Evolutionary conservation across 2,329 filamentous ascomycete genomes (phyloP), one percentile per base, ranked within the genome.

Genomic region (Clonostachys chloroleuca): DNA sequence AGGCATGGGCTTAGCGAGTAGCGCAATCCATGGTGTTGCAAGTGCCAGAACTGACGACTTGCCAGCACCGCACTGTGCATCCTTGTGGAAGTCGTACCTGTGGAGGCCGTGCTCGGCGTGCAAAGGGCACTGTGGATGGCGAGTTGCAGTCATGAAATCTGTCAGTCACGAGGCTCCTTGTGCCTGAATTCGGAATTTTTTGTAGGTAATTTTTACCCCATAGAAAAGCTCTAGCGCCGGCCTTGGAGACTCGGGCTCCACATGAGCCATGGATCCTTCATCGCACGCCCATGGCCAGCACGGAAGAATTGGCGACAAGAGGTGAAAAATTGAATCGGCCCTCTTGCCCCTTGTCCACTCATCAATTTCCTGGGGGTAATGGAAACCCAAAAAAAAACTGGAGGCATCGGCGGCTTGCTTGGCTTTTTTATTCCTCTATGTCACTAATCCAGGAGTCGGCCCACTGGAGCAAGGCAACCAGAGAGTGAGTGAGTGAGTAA

Each of bases 201-300:
- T 18, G 40, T 18, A 51, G 43, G 49, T 51, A 51, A 51, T 30
- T 7, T 30, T 51, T 51, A 51, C 43, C 46, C 46, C 46, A 51
- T 51, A 10, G 49, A 51, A 51, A 48, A 18, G 6, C 16, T 18
- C 34, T 39, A 39, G 36, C 36, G 36, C 36, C 36, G 36, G 14
- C 36, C 14, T 18, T 39, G 36, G 14, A n/a, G 17, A 18, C 17
- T 39, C 14, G 14, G 17, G 36, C 36, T 39, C 17, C 36, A 18
- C 17, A 12, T 12, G 14, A 4, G 36, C 36, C 14, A 39, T n/a
- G 36, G 12, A n/a, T n/a, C 14, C 36, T n/a, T 39, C 14, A 39
- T 18, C 7, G 17, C 14, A 18, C 14, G 14, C 14, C 36, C 36
- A 39, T 39, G 36, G 14, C 36, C 36, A 18, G 36, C 36, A 39